Base-by-base conservation (phyloP, 2,329 filamentous ascomycete genomes). In the Corynespora cassiicola region DNA sequence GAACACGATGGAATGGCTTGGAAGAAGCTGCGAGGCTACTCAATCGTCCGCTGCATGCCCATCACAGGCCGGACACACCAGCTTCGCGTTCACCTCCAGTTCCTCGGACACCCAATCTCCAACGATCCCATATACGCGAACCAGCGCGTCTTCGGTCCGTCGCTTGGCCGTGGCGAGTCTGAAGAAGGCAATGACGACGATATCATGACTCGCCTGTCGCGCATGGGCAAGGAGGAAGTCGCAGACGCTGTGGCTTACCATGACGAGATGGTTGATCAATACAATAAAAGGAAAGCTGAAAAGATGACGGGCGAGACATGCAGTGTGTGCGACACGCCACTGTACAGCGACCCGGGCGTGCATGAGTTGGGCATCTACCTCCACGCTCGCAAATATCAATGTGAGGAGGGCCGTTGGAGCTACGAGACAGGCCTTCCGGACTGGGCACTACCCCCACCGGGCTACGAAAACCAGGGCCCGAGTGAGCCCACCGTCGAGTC, bases 91-190 rank as follows among this genome's bases (percentile, higher is more conserved):
- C 94, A 99, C 61, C 78, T 99, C 11, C 94, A 99, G 64, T 95
- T 89, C 66, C 76, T 99, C 3, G 94, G 94, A 1, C 88, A 97
- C 63, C 94, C 94, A 2, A 97, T 99, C 54, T 85, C 90, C 50
- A 99, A 99, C 66, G 94, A 99, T 63, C 94, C 94, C 6, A 97
- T 99, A 56, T 99, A 99, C 68, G 90, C 89, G 57, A 99, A 99
- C 64, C 85, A 89, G 62, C 84, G 85, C 40, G 94, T 99, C 8
- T 99, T 95, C 77, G 94, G 94, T 0, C 76, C 85, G 1, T 79
- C 85, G 7, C 81, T 99, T 0, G 94, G 89, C 11, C 80, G 74
- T 31, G 74, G 76, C 10, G 86, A 92, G 32, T 83, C 80, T 3
- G 77, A 77, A 14, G 79, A 80, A 17, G 86, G 90, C 40, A 83